Evolutionary conservation across 768 basidiomycete species (phyloP).

Genomic region (Boletus edulis): DNA sequence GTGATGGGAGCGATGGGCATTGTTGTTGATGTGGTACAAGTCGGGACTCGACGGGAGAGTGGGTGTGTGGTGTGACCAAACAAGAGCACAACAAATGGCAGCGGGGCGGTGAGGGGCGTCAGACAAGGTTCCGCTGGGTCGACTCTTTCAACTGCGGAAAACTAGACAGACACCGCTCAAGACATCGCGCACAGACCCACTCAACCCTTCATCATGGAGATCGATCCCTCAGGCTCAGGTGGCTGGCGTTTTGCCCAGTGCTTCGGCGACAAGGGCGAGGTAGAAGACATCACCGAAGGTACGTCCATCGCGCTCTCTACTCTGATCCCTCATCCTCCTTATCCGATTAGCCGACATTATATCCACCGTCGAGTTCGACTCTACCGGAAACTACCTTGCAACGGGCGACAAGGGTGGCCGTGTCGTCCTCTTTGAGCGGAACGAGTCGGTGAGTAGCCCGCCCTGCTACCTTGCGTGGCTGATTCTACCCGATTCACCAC

Average conservation of each 20-base stretch:
- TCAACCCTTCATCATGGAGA: slow-evolving; percentile 57
- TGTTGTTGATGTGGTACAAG: slow-evolving; percentile 28
- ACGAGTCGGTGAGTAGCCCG: slow-evolving; percentile 75
- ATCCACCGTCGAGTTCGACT: slow-evolving; percentile 99
- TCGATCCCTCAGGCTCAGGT: slow-evolving; percentile 78
- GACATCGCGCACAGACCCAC: slow-evolving; percentile 9
- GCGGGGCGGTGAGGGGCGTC: slow-evolving; percentile 16
- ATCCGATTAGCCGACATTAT: slow-evolving; percentile 92
- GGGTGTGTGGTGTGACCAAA: slow-evolving; percentile 23
- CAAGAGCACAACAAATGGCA: slow-evolving; percentile 31
- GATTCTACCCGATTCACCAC: slow-evolving; percentile 33
- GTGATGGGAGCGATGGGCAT: slow-evolving; percentile 92
- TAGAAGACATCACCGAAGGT: slow-evolving; percentile 99
- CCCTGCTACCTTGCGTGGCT: slow-evolving; percentile 18
- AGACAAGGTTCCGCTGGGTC: slow-evolving; percentile 15
- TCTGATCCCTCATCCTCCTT: slow-evolving; percentile 12
- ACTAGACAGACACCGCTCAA: slow-evolving; percentile 9
- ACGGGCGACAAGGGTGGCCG: slow-evolving; percentile 99
- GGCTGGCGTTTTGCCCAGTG: slow-evolving; percentile 99
- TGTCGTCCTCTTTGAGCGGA: slow-evolving; percentile 97
- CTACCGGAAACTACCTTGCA: slow-evolving; percentile 98
- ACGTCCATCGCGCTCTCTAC: slow-evolving; percentile 22
- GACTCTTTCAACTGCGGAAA: slow-evolving; percentile 13
- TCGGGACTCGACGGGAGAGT: slow-evolving; percentile 18
- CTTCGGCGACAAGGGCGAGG: slow-evolving; percentile 99